Evolutionary conservation across 2,329 filamentous ascomycete species (phyloP), one percentile per base, ranked within the genome.

Genomic region (Botrytis byssoidea): DNA sequence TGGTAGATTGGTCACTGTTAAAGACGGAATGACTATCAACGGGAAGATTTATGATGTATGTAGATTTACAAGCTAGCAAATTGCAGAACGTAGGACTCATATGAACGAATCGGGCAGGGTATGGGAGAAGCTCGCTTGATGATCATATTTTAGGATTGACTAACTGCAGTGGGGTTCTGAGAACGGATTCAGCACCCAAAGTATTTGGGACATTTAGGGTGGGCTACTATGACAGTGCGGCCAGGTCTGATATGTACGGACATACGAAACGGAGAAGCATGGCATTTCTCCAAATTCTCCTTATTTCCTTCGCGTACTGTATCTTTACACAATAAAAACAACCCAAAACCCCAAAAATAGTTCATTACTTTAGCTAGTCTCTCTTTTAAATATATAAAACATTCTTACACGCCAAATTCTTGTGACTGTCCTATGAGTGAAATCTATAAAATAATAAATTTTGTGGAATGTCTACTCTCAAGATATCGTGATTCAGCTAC

Each of bases 31-130:
- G 6, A 8, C 9, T 32, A 18, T 7, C 7, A 0, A 1, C n/a
- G 32, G 9, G 10, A 22, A 7, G 3, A 12, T 55, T 16, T 1
- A 32, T 3, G 18, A 7, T 3, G 29, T 0, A 35, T 0, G 4
- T 9, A 3, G 18, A 10, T 10, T 35, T 37, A 4, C 32, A 25
- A 25, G 57, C 20, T 37, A 37, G 4, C 3, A 25, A 22, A 60
- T 37, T 1, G 14, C 7, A 14, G 6, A n/a, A 8, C 12, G 25
- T 12, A 16, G 48, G 2, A n/a, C 14, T 6, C 3, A 6, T 14
- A 1, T n/a, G 25, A n/a, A 14, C 3, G 0, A 51, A 10, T 3
- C 48, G 25, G 25, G 14, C n/a, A 29, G 51, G 5, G 12, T 0
- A 4, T 29, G 51, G 6, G 9, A 3, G 14, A 8, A 29, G 14